Evolutionary conservation across 139 green algal species (phyloP).

Genomic region (Coccomyxa sp.): DNA sequence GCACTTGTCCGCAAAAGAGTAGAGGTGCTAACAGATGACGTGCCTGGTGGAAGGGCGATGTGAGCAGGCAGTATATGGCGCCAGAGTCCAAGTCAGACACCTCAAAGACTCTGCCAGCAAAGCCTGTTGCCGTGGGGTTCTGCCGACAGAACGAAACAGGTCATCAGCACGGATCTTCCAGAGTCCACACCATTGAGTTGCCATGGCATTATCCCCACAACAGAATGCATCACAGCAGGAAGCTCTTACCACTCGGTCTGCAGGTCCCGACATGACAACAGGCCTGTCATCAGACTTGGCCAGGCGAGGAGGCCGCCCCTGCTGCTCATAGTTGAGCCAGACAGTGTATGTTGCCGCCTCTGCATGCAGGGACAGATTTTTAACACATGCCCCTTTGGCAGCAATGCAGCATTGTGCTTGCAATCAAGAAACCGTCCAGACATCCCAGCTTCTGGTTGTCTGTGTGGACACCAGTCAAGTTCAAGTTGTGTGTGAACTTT

Average conservation of each 20-base stretch:
- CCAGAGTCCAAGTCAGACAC: background rate
- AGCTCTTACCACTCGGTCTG: background rate
- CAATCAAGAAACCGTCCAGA: background rate
- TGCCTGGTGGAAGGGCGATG: background rate
- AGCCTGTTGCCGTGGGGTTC: background rate
- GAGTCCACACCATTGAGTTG: too few species aligned
- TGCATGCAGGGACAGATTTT: background rate
- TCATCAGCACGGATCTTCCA: background rate
- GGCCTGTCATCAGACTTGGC: background rate
- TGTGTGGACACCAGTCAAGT: background rate
- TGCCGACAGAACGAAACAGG: background rate
- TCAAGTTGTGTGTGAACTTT: background rate
- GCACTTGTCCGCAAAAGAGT: too few species aligned
- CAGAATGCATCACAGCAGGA: background rate
- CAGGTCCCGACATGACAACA: background rate
- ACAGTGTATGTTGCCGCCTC: background rate
- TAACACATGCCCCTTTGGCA: too few species aligned
- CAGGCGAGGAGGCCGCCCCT: background rate
- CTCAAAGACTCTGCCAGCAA: background rate
- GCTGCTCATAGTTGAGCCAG: constrained; percentile 1
- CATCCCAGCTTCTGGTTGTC: background rate
- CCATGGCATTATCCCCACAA: background rate
- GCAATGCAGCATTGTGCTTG: too few species aligned
- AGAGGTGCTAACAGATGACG: background rate
- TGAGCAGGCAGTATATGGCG: background rate